Evolutionary conservation across 2,329 filamentous ascomycete species (phyloP), one percentile per base, ranked within the genome.

Genomic region (Thermothelomyces thermophilus): DNA sequence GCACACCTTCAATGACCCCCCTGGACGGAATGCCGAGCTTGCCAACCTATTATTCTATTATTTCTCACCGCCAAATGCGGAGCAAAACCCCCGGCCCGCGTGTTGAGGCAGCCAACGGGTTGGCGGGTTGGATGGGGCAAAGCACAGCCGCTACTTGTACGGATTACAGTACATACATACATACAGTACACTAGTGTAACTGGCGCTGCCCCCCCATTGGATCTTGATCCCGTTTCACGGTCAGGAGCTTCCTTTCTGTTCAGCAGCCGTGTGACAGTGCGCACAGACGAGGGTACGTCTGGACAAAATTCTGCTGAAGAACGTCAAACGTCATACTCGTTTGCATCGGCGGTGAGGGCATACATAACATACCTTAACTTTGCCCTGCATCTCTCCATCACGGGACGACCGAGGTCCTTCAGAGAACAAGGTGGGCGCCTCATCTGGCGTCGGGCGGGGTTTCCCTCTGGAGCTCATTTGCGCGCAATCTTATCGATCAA

Each of bases 221-320:
- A n/a, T 2, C 30, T 41, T n/a, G 10, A 19, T 11, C 22, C 24
- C 43, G 3, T 19, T 30, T 40, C 11, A 31, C 16, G 31, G 4
- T 19, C 11, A 37, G 37, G 50, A 49, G 20, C 17, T 20, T 19
- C 50, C 41, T 19, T 24, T 33, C 46, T 34, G 42, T 50, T 53
- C 17, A 39, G 42, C 46, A 43, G 19, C 28, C n/a, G 11, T 31
- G 40, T 40, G 41, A 34, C 44, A n/a, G 40, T 50, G 36, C 44
- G 44, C 44, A 41, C 40, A 45, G 41, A 28, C 40, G n/a, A 16
- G 17, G 44, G 35, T 41, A 45, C 40, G 41, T 28, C 40, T 45
- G 46, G 22, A 50, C n/a, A 41, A 41, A 40, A 17, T 30, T 19
- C 20, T 8, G 14, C 19, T 5, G 20, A 24, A 17, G 8, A 19